Conservation (phyloP, 2,329 filamentous ascomycete species). For the Hirsutella thompsonii region DNA sequence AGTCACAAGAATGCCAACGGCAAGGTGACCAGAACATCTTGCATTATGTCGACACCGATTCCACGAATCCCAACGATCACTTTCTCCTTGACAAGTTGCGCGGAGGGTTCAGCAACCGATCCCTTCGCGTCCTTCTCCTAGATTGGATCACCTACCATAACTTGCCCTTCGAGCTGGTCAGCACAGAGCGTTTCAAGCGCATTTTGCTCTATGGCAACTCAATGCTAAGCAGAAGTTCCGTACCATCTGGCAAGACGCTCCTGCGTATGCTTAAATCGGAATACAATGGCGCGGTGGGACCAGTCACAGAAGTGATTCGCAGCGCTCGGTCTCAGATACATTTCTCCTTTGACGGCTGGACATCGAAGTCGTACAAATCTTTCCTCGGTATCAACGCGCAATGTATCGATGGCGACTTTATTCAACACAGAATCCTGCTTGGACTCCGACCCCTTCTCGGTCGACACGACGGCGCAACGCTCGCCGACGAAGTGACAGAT, state of each 20-base stretch:
- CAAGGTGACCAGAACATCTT: too few relatives aligned
- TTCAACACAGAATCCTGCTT: neutral
- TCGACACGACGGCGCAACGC: neutral
- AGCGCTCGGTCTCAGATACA: neutral
- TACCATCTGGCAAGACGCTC: neutral
- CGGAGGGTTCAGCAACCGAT: too few relatives aligned
- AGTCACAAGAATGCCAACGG: too few relatives aligned
- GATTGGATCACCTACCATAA: too few relatives aligned
- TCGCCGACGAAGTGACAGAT: neutral
- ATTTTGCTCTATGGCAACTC: neutral
- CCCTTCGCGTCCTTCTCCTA: too few relatives aligned
- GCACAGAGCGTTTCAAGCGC: neutral
- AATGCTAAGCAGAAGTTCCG: neutral
- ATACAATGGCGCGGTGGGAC: neutral
- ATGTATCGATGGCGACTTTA: neutral
- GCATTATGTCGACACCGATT: too few relatives aligned
- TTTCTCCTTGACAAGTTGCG: too few relatives aligned
- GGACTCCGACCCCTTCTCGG: neutral
- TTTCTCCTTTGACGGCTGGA: neutral
- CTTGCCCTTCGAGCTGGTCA: too few relatives aligned
- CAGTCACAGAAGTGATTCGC: neutral
- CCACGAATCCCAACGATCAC: too few relatives aligned
- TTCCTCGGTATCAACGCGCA: neutral
- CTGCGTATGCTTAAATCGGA: neutral
- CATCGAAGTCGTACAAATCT: neutral